These are phyloP conservation scores for Fusarium haematococcum DNA, from an alignment of 2,329 filamentous ascomycete genomes.

Conservation along the genomic window DNA sequence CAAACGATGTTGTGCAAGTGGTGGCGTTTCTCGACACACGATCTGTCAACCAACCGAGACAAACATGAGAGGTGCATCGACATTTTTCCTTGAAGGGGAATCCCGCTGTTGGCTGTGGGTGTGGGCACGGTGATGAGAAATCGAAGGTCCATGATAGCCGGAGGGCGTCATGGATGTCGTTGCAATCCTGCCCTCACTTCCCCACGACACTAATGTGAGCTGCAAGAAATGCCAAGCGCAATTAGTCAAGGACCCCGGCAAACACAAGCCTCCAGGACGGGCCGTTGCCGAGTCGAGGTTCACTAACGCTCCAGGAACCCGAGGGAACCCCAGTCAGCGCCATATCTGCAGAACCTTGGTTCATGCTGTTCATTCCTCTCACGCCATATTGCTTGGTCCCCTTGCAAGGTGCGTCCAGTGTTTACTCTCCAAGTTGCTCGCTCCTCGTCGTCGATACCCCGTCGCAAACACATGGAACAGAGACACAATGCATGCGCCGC, in stretches of 20 bases:
- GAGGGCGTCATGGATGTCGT: constrained; percentile 17
- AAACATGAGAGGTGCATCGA: neutral
- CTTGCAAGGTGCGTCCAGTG: neutral
- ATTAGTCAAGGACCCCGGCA: constrained; percentile 29
- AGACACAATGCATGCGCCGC: constrained; percentile 28
- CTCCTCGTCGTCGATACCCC: constrained; percentile 12
- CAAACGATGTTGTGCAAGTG: neutral
- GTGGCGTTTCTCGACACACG: constrained; percentile 1
- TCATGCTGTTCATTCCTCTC: constrained; percentile 19
- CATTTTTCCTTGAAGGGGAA: neutral
- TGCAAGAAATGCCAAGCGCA: constrained; percentile 39
- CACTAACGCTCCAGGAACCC: constrained; percentile 9
- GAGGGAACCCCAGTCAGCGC: neutral
- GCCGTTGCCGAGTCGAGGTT: constrained; percentile 30
- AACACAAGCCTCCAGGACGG: constrained; percentile 25
- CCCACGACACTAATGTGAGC: constrained; percentile 33
- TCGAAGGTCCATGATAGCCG: constrained; percentile 11
- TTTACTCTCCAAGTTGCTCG: neutral
- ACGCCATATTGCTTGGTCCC: constrained; percentile 1
- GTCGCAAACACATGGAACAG: neutral
- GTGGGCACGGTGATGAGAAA: neutral
- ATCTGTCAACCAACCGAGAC: constrained; percentile 3
- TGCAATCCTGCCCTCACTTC: constrained; percentile 10
- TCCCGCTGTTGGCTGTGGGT: neutral
- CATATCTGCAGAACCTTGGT: neutral